Evolutionary conservation across 2,329 filamentous ascomycete species (phyloP), one percentile per base, ranked within the genome.

Genomic region (Daldinia eschscholtzii): DNA sequence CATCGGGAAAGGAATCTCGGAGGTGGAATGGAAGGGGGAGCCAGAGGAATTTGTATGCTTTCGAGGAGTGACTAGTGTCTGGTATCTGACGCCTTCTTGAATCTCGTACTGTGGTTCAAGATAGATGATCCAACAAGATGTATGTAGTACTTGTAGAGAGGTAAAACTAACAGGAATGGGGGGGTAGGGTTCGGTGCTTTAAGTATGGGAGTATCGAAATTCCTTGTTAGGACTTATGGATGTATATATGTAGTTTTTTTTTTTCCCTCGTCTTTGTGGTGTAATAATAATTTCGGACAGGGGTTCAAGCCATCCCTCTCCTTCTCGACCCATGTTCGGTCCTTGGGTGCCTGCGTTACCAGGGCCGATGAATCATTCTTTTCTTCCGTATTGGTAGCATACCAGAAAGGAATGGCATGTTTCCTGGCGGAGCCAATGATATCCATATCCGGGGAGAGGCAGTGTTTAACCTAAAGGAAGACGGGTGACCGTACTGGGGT

Each of bases 351-450:
- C 67, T 71, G 61, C 70, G 65, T 68, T 55, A 67, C 68, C 67
- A 70, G 68, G 63, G 64, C 70, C 74, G 72, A 74, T 75, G 68
- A 74, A 72, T 75, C 73, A 76, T 69, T 70, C 10, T 35, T 35
- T 10, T 35, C 64, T 59, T 57, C 66, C 72, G 57, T 65, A 63
- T 65, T 65, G 57, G 69, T 65, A 69, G 50, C 63, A 67, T 53
- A 69, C 74, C 55, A 72, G 73, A 76, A 68, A 62, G 74, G 75
- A 75, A 75, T 75, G 71, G 75, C 68, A 58, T 67, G 73, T 70
- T 70, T 74, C 63, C 72, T 64, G 67, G 66, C 61, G 71, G 61
- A 50, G 57, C 70, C 71, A 73, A 72, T 71, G 61, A 50, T 37
- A 39, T 62, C 57, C 74, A 73, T 67, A 64, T 64, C 72, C 72